Conservation (phyloP, 306 rosid genomes). For the Begonia fuchsioides region DNA sequence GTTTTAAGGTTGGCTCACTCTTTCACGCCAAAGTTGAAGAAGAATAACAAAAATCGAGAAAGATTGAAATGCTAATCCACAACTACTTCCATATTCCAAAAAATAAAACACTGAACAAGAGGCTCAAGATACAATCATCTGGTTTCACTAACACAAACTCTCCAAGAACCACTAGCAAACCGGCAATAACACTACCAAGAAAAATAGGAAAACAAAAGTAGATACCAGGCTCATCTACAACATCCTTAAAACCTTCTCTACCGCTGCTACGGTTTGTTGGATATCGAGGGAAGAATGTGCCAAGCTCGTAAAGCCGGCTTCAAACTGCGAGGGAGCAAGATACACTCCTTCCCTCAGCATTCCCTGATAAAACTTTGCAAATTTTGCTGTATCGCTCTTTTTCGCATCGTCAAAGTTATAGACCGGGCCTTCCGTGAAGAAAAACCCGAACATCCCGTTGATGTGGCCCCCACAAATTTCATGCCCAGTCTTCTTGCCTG, state of each 20-base stretch:
- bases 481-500: slow-evolving; percentile 81
- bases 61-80: too few relatives aligned
- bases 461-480: slow-evolving; percentile 82
- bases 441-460: slow-evolving; percentile 87
- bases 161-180: slow-evolving; percentile 8
- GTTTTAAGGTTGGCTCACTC: too few relatives aligned
- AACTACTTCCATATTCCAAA: too few relatives aligned
- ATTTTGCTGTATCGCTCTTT: slow-evolving; percentile 64
- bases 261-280: slow-evolving; percentile 77
- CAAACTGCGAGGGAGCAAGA: slow-evolving; percentile 91
- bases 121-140: background rate
- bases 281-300: slow-evolving; percentile 76
- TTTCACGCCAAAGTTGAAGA: too few relatives aligned
- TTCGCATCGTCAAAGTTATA: slow-evolving; percentile 69
- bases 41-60: too few relatives aligned
- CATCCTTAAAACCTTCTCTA: slow-evolving; percentile 68
- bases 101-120: background rate
- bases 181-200: too few relatives aligned
- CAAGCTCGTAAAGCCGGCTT: slow-evolving; percentile 95
- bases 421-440: slow-evolving; percentile 91
- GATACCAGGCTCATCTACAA: slow-evolving; percentile 16
- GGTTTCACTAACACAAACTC: background rate
- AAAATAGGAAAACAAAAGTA: background rate
- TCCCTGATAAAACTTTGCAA: slow-evolving; percentile 68
- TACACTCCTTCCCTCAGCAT: slow-evolving; percentile 93